Percentiles rank a stretch among this genome's conserved stretches.
Conservation (phyloP, 2,329 filamentous ascomycete genomes). For the Exophiala sp. region DNA sequence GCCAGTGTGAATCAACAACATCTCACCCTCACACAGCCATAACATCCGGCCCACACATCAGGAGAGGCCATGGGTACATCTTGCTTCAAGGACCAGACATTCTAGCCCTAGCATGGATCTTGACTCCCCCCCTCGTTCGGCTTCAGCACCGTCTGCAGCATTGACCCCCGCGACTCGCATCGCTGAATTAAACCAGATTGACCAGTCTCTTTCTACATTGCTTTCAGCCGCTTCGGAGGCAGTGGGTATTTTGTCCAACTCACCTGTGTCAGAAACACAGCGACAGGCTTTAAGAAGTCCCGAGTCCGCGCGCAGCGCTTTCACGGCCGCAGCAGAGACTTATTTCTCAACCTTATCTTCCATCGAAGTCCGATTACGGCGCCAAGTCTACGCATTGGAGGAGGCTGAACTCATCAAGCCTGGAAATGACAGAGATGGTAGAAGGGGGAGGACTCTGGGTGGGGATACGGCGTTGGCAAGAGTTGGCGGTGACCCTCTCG, state of each 20-base stretch:
- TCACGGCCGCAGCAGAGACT: constrained; percentile 50
- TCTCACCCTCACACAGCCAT: not conserved
- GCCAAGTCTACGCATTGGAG: constrained; percentile 72
- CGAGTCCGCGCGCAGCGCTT: constrained; percentile 29
- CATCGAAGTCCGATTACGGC: constrained; percentile 66
- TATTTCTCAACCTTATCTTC: constrained; percentile 69
- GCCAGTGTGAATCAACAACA: not conserved
- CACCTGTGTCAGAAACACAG: constrained; percentile 16
- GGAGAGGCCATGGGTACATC: not conserved
- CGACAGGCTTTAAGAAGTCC: constrained; percentile 9
- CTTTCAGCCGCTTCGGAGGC: constrained; percentile 57
- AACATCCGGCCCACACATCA: too few relatives aligned
- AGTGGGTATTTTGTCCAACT: constrained; percentile 56
- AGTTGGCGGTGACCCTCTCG: constrained; percentile 54
- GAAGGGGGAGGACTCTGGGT: constrained; percentile 22
- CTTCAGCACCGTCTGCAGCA: not conserved
- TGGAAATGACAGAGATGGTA: constrained; percentile 30
- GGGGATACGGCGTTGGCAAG: constrained; percentile 31
- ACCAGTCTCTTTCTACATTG: constrained; percentile 46
- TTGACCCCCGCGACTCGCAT: constrained; percentile 63
- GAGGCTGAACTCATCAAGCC: constrained; percentile 65
- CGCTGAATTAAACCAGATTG: constrained; percentile 71
- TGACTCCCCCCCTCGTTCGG: not conserved
- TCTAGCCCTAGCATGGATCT: constrained; percentile 12
- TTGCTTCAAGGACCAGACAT: not conserved